Evolutionary conservation across 371 early-diverging fungal genomes (phyloP), one percentile per base, ranked within the genome.

Genomic region (Dichotomocladium elegans): DNA sequence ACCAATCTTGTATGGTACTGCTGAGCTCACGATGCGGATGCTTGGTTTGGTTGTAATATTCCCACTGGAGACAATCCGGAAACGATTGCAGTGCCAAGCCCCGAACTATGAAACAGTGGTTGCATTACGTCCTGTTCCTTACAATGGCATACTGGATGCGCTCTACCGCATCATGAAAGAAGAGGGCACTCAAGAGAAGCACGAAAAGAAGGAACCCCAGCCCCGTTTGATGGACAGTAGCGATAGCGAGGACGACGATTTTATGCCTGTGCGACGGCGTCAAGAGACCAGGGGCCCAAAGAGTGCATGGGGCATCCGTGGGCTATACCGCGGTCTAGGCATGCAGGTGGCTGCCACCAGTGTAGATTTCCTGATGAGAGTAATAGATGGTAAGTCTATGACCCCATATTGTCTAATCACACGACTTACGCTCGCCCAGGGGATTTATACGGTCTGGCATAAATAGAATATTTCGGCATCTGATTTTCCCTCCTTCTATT

Each of bases 41-140:
- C 29, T 93, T 7, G 87, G 94, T 31, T 66, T 92, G 24, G 51
- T 84, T 30, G 80, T 96, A n/a, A 81, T 85, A 42, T 57, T 94
- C 43, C 98, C 98, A 0, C 54, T 98, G 8, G 95, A 96, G 31
- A 96, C 96, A 3, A 81, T 92, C 41, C 85, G 94, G 25, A 82
- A 87, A 42, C 79, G 98, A 12, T 69, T 98, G 40, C 89, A 91
- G 52, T 84, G 88, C 43, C 96, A 96, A 68, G 73, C 79, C 50
- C 69, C 79, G 45, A 61, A 79, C 3, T 93, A 88, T 61, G 84
- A 86, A 27, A 78, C 92, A 7, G 76, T 84, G 17, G 95, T 98
- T 15, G 80, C 82, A 14, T 60, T 81, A 14, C 75, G 88, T 15
- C 79, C 81, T 30, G 75, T 92, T 10, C 94, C 92, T 2, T 98